Conservation (phyloP, 2,329 filamentous ascomycete species). For the Trichophyton rubrum region DNA sequence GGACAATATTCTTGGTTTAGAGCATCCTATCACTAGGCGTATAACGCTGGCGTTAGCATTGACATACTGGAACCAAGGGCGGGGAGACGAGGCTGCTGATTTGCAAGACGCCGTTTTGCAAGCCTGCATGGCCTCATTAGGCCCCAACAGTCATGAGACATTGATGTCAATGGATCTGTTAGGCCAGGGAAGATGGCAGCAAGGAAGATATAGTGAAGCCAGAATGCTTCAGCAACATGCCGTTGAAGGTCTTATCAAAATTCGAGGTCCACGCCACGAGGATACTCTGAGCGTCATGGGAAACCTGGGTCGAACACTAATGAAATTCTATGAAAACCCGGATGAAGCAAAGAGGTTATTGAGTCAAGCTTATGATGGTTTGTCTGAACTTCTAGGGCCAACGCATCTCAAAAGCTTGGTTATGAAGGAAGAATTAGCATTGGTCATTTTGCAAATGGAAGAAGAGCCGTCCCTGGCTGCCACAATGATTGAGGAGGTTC, state of each 20-base stretch:
- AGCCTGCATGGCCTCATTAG: conserved; percentile 11
- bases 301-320: conserved; percentile 17
- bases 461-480: conserved; percentile 2
- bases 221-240: conserved; percentile 14
- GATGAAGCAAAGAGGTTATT: conserved; percentile 15
- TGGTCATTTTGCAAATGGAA: conserved; percentile 10
- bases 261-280: conserved; percentile 25
- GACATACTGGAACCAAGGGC: conserved; percentile 10
- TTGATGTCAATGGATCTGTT: conserved; percentile 22
- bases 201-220: conserved; percentile 10
- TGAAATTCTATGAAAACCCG: neutral
- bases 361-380: conserved; percentile 13
- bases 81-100: conserved; percentile 10
- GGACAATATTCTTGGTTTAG: conserved; percentile 6
- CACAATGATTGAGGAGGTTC: neutral
- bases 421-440: conserved; percentile 15
- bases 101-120: conserved; percentile 13
- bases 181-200: conserved; percentile 12
- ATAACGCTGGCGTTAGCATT: conserved; percentile 12
- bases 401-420: conserved; percentile 16
- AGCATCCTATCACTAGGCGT: conserved; percentile 6
- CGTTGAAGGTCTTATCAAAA: conserved; percentile 12
- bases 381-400: conserved; percentile 15
- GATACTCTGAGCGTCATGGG: conserved; percentile 25
- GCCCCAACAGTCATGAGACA: conserved; percentile 18